Evolutionary conservation across 163 green algal genomes (phyloP).

Genomic region (Chlamydomonas reinhardtii): DNA sequence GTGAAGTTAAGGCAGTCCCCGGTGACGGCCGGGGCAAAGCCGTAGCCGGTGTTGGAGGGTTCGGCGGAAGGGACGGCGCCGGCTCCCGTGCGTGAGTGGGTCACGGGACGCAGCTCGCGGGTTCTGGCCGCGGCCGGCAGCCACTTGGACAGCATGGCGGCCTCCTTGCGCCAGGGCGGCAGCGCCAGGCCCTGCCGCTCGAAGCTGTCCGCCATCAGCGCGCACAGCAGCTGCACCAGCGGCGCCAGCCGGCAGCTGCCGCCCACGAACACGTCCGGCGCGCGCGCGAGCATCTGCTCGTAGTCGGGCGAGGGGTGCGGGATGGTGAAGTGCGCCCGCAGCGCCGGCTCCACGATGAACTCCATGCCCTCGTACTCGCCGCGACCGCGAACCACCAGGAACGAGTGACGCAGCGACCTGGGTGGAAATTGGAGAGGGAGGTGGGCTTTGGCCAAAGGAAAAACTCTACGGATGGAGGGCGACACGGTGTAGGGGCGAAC

Average conservation of each 20-base stretch:
- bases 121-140: slow-evolving; percentile 14
- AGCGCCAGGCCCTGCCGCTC: slow-evolving; percentile 68
- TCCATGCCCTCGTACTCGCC: slow-evolving; percentile 51
- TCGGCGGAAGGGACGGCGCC: too few species aligned
- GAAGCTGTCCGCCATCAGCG: slow-evolving; percentile 77
- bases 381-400: slow-evolving; percentile 48
- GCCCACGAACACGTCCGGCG: slow-evolving; percentile 68
- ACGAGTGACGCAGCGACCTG: slow-evolving; percentile 64
- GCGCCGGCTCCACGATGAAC: slow-evolving; percentile 58
- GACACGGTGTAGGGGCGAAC: too few species aligned
- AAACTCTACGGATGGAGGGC: too few species aligned
- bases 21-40: too few species aligned
- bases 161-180: slow-evolving; percentile 75
- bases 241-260: slow-evolving; percentile 51
- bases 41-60: too few species aligned
- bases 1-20: too few species aligned
- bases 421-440: slow-evolving; percentile 37
- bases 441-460: too few species aligned
- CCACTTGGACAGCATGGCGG: slow-evolving; percentile 78
- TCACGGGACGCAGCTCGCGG: too few species aligned
- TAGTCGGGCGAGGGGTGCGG: slow-evolving; percentile 63
- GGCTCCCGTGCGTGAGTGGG: too few species aligned
- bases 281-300: slow-evolving; percentile 42
- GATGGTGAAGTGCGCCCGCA: slow-evolving; percentile 70
- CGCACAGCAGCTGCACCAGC: slow-evolving; percentile 69